Base-by-base conservation (phyloP, 371 early-diverging fungal genomes). In the Capillidium rhysosporum region DNA sequence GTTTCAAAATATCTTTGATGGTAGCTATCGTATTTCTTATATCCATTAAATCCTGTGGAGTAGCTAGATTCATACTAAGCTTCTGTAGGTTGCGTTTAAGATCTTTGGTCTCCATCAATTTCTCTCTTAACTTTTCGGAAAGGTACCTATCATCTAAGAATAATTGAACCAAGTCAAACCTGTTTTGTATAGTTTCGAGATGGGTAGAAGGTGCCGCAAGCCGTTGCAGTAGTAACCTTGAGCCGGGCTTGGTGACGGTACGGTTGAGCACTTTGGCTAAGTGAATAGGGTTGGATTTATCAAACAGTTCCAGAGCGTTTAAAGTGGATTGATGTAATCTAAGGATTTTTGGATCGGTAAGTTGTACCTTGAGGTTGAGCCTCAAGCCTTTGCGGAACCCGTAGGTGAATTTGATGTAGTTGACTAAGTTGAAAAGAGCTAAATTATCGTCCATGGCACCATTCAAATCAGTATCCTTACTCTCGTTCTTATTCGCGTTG, bases 211-310 rank as follows among this genome's bases (percentile, higher is more conserved):
- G 88, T 0, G 82, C 69, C 0, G 73, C 65, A 65, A 92, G 59
- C 64, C 89, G 75, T 39, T 71, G 65, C 2, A 78, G 64, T 2
- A 92, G 64, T 14, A 88, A 62, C 12, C 92, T 69, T 1, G 80
- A 73, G 0, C 92, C 92, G 1, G 84, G 80, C 38, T 75, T 76
- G 9, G 92, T 89, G 26, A 72, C 71, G 0, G 92, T 92, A 29
- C 66, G 58, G 57, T 88, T 82, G 21, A 94, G 62, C 9, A 34
- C 72, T 67, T 30, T 74, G 54, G 1, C 89, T 46, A 31, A 92
- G 57, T 20, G 52, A 41, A 44, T 12, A 20, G 2, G 2, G 25
- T 28, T 34, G 23, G 4, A 4, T 71, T 71, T 23, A 67, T 56
- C n/a, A 75, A 52, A 64, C 2, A 81, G 61, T 30, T 81, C 81